Base-by-base conservation (phyloP, 352 stramenopile genomes). In the Pythium brachiatum region DNA sequence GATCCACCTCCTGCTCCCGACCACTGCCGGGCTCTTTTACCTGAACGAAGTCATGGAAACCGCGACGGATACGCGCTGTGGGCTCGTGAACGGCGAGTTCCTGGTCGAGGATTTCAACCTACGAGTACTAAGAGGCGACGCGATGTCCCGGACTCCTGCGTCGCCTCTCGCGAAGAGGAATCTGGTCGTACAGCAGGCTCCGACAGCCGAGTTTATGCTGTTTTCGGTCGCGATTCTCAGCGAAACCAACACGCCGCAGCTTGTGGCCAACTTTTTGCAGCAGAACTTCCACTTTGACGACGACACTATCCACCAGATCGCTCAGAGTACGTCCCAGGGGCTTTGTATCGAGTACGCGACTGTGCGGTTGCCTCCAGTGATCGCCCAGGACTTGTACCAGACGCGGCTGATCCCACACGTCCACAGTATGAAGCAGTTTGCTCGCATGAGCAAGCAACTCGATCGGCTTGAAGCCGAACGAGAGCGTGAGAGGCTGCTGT, bases 21-120 rank as follows among this genome's bases (percentile, higher is more conserved):
- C 85, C 16, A 78, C 72, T 1, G 64, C 64, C 12, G 85, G 85
- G 2, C 53, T 94, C 2, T 92, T 94, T 52, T 88, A 88, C 47
- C 55, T 94, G 18, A 71, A 89, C 57, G 82, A 92, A 55, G 64
- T 71, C 7, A 68, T 92, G 25, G 75, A 80, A 61, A 62, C 60
- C n/a, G 81, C 79, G 27, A 91, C 82, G 0, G 79, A 91, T 38
- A 79, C 78, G 29, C 72, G 65, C 7, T 81, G 80, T n/a, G 82
- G 81, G 1, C 59, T 90, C n/a, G 72, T 86, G 18, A 84, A 83
- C 43, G 85, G 83, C 21, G 73, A 86, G 18, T 73, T 92, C 38
- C 64, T 80, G 5, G 62, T 94, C 12, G 63, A 89, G 59, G 85
- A 94, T 53, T 92, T 92, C 46, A 73, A 90, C 8, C 51, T 92